Conservation (phyloP, 1,139 yeast species). For the Saccharomyces hybrid region DNA sequence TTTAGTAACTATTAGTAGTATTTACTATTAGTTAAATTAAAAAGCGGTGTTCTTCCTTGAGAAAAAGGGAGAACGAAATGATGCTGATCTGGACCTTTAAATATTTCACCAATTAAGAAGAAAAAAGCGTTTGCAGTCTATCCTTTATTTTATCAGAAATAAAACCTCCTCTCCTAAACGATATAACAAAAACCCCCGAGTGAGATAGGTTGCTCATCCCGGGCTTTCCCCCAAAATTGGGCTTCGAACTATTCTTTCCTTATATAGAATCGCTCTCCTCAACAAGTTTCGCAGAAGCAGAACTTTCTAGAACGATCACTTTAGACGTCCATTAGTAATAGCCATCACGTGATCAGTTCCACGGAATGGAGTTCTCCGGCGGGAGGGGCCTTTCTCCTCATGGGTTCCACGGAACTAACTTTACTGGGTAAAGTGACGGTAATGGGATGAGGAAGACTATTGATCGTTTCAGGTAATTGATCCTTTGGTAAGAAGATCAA, state of each 20-base stretch:
- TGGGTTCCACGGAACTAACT: neutral
- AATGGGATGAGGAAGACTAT: too few species aligned
- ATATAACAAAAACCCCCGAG: neutral
- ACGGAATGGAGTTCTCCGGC: neutral
- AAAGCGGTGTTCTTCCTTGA: neutral
- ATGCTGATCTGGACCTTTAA: neutral
- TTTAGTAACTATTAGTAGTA: neutral
- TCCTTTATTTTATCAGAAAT: neutral
- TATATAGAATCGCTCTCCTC: constrained; percentile 1
- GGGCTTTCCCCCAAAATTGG: neutral
- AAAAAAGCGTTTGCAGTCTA: neutral
- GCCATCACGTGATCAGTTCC: neutral
- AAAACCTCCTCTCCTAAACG: neutral
- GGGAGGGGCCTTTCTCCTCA: neutral
- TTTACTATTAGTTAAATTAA: neutral
- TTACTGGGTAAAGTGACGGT: too few species aligned
- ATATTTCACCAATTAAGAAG: neutral
- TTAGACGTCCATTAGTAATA: neutral
- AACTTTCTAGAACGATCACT: neutral
- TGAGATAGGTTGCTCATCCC: neutral
- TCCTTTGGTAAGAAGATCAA: too few species aligned
- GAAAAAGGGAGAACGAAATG: neutral
- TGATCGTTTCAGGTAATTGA: too few species aligned
- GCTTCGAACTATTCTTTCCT: neutral
- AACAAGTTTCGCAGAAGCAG: neutral